phyloP scores from a whole-genome alignment of 805 yeast genomes.

The Sugiyamaella chiloensis region DNA sequence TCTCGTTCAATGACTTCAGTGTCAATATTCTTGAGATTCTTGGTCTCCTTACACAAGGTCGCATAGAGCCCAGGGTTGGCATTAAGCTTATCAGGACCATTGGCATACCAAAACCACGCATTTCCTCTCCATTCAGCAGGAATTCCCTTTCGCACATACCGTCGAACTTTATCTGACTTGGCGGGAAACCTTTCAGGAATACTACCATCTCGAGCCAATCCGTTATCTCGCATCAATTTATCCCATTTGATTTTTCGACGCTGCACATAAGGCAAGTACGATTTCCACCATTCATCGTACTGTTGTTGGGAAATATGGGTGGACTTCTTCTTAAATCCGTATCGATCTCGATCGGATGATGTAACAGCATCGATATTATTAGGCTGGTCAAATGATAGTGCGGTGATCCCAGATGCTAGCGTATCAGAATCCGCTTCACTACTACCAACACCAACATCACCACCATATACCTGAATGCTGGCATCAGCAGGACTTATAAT shows the following conservation, averaged over 20 bases:
- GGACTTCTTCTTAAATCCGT: conserved; percentile 78
- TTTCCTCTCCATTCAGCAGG: conserved; percentile 97
- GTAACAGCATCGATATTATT: neutral
- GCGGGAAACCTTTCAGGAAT: conserved; percentile 37
- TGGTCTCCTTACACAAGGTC: conserved; percentile 57
- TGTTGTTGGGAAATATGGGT: conserved; percentile 49
- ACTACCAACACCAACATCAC: neutral
- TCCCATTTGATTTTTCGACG: conserved; percentile 79
- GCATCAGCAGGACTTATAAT: no score
- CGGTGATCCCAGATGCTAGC: neutral
- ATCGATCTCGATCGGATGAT: conserved; percentile 52
- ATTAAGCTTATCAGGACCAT: conserved; percentile 70
- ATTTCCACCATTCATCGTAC: conserved; percentile 73
- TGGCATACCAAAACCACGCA: conserved; percentile 95
- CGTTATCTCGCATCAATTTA: conserved; percentile 59
- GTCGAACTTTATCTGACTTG: conserved; percentile 44
- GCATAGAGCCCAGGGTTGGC: conserved; percentile 74
- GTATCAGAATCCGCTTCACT: neutral
- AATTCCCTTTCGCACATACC: conserved; percentile 84
- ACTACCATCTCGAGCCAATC: conserved; percentile 44
- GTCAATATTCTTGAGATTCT: conserved; percentile 58
- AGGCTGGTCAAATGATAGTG: neutral
- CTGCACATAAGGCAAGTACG: conserved; percentile 59
- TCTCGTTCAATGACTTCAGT: conserved; percentile 94
- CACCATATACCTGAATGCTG: neutral